These are phyloP conservation scores for Ceratobasidium sp. DNA, from an alignment of 1,284 basidiomycete species.

Conservation along the genomic window DNA sequence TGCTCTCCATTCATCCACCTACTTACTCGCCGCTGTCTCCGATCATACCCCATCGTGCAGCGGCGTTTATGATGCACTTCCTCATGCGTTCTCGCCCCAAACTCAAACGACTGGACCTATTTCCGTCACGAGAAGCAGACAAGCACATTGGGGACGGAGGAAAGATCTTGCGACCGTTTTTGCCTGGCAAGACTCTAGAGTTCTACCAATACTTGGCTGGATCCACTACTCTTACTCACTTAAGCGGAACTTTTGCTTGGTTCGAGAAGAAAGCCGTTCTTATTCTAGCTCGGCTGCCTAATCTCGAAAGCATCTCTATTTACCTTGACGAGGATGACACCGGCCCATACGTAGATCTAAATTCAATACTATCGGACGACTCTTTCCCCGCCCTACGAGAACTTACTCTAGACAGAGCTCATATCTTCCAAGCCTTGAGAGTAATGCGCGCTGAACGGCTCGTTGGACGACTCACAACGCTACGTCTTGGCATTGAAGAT, in stretches of 20 bases:
- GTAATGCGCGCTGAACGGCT: neutral
- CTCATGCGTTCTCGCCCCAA: neutral
- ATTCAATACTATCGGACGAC: neutral
- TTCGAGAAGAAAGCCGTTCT: neutral
- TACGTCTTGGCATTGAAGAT: constrained; percentile 4
- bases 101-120: neutral
- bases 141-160: neutral
- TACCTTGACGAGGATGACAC: neutral
- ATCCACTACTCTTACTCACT: neutral
- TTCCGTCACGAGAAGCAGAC: neutral
- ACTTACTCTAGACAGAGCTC: neutral
- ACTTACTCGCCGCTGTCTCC: neutral
- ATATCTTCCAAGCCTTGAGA: neutral
- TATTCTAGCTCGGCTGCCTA: neutral
- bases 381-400: constrained; percentile 7
- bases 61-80: neutral
- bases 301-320: neutral
- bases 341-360: neutral
- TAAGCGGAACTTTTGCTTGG: constrained; percentile 5
- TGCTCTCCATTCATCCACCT: neutral
- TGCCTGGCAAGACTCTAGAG: neutral
- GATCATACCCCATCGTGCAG: neutral
- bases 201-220: constrained; percentile 3
- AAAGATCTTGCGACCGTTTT: neutral
- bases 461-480: neutral